Percentiles rank a stretch among this genome's conserved stretches.
phyloP scores from a whole-genome alignment of 306 rosid genomes.

The Morella rubra region DNA sequence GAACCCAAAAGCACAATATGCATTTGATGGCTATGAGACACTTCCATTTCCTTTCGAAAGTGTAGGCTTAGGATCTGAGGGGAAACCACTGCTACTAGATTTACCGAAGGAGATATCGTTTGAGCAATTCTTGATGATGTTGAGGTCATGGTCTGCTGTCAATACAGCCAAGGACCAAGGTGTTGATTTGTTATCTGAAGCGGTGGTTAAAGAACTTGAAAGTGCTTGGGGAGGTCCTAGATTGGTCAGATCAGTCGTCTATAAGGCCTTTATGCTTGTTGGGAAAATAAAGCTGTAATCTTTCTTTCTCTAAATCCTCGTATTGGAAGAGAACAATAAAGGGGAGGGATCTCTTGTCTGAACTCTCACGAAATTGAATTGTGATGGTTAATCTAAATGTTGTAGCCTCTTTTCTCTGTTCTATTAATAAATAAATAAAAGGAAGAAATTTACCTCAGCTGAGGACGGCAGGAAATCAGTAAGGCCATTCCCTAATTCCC shows the following conservation, averaged over 20 bases:
- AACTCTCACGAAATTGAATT: no score
- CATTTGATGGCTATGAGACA: not conserved
- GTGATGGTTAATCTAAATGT: no score
- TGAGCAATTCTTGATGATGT: conserved; percentile 16
- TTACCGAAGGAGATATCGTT: conserved; percentile 7
- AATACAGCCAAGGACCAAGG: conserved; percentile 26
- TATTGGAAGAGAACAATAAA: no score
- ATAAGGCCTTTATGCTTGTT: conserved; percentile 30
- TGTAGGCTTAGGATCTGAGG: not conserved
- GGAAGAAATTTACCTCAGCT: no score
- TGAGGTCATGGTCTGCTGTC: conserved; percentile 31
- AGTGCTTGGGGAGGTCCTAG: conserved; percentile 27
- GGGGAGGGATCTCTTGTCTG: no score
- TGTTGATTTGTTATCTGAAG: conserved; percentile 26
- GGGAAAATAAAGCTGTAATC: conserved; percentile 10
- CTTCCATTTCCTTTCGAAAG: not conserved
- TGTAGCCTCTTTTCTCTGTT: no score
- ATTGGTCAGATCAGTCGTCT: conserved; percentile 9
- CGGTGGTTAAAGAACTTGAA: conserved; percentile 22
- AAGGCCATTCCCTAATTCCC: no score
- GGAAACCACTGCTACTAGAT: not conserved
- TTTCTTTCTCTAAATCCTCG: not conserved
- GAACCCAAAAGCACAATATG: not conserved
- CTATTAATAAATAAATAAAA: no score
- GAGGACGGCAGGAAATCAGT: no score